Evolutionary conservation across 805 yeast genomes (phyloP), one percentile per base, ranked within the genome.

Genomic region (Kregervanrija pseudodelftensis): DNA sequence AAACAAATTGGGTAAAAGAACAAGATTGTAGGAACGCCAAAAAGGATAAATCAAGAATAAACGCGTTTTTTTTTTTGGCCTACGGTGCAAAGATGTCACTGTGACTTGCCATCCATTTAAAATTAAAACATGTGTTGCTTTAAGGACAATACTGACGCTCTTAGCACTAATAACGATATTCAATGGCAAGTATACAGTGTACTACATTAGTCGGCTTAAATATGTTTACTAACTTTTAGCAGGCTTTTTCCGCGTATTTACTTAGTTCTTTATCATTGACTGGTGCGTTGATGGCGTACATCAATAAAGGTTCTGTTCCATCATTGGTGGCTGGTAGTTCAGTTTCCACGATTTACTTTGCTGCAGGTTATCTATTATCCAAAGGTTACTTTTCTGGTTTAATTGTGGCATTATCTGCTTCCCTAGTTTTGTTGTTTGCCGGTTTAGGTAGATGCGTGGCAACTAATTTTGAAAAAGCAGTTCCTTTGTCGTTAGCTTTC

Each of bases 361-460:
- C 69, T 46, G 81, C 88, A 2, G 91, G 95, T 13, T 85, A 87
- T 64, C 70, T 90, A 52, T 67, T 88, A 49, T 74, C 77, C 51
- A 67, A 80, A 44, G 85, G 87, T 60, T 80, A 78, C 49, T 89
- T 85, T 58, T 77, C 77, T 65, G 96, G 96, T 37, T 72, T 90
- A 51, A 90, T 85, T 60, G 60, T 84, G 13, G 95, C 96, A 0
- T 66, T 89, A 44, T 83, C 80, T 11, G 76, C 90, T 1, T 82
- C 95, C 5, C 54, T 79, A 1, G 57, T 85, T 13, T 72, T 90
- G 54, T 63, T 83, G 10, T 73, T 74, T 36, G 90, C 91, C 8
- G 89, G 95, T 30, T 53, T 83, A n/a, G 76, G 79, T 32, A 76
- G 97, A 58, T 47, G 58, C 8, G 49, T 77, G 43, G 77, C 79